Conservation (phyloP, 805 yeast genomes). For the Metschnikowia kofuensis region DNA sequence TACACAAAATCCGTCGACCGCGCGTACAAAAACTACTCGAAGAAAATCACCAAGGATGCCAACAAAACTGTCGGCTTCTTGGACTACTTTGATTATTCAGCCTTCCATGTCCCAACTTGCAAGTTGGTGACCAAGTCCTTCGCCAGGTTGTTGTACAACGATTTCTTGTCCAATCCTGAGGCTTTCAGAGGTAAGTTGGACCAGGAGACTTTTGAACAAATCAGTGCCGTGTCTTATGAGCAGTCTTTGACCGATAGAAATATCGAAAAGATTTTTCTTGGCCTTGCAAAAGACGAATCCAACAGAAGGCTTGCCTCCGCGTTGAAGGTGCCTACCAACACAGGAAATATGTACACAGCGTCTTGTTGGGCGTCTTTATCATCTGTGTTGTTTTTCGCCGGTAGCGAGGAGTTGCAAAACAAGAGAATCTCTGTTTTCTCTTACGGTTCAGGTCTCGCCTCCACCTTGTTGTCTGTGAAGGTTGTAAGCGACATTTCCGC, state of each 20-base stretch:
- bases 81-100: conserved; percentile 82
- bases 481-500: conserved; percentile 78
- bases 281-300: conserved; percentile 65
- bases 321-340: conserved; percentile 85
- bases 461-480: conserved; percentile 76
- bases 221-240: conserved; percentile 64
- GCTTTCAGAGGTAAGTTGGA: conserved; percentile 44
- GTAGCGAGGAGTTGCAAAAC: conserved; percentile 67
- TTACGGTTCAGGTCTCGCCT: conserved; percentile 97
- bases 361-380: conserved; percentile 85
- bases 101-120: conserved; percentile 98
- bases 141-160: conserved; percentile 89
- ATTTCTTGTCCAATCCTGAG: conserved; percentile 69
- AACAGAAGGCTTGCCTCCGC: conserved; percentile 75
- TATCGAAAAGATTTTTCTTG: conserved; percentile 82
- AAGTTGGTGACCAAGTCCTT: conserved; percentile 89
- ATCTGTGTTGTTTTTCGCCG: conserved; percentile 74
- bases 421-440: conserved; percentile 92
- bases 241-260: conserved; percentile 73
- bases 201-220: conserved; percentile 49
- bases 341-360: conserved; percentile 98
- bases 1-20: conserved; percentile 90
- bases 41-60: conserved; percentile 57
- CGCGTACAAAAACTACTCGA: conserved; percentile 79
- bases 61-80: conserved; percentile 53